phyloP scores from a whole-genome alignment of 2,329 filamentous ascomycete species.

The Pseudocercospora pini-densiflorae region DNA sequence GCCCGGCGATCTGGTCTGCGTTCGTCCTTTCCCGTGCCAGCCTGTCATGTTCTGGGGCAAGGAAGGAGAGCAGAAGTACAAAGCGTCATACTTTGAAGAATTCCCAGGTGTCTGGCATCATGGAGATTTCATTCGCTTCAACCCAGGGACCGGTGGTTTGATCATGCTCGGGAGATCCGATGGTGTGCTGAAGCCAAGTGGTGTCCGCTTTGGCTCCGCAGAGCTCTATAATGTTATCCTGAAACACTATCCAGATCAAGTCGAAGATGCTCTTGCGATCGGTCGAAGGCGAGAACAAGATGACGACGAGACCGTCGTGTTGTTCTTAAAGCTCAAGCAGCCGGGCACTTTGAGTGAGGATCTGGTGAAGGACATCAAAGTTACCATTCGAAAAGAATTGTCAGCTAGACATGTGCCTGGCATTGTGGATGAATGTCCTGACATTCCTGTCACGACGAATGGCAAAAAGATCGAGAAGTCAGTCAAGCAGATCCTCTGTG shows the following conservation, averaged over 20 bases:
- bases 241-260: constrained; percentile 74
- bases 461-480: constrained; percentile 98
- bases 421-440: constrained; percentile 78
- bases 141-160: constrained; percentile 73
- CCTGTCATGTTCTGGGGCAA: constrained; percentile 86
- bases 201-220: constrained; percentile 88
- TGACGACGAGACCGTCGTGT: constrained; percentile 80
- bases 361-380: constrained; percentile 67
- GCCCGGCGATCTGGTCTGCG: constrained; percentile 87
- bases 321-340: constrained; percentile 80
- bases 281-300: constrained; percentile 74
- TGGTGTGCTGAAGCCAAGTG: constrained; percentile 88
- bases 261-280: constrained; percentile 88
- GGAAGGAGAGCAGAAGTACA: constrained; percentile 75
- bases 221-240: constrained; percentile 97
- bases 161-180: constrained; percentile 93
- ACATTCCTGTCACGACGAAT: constrained; percentile 90
- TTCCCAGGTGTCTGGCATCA: constrained; percentile 87
- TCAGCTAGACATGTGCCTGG: constrained; percentile 89
- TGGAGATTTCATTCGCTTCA: constrained; percentile 83
- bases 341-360: constrained; percentile 62
- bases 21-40: constrained; percentile 84
- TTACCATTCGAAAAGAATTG: constrained; percentile 73
- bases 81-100: constrained; percentile 82
- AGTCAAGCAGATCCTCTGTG: constrained; percentile 94